Evolutionary conservation across 495 filamentous ascomycete genomes (phyloP), one percentile per base, ranked within the genome.

Genomic region (Xylaria telfairii): DNA sequence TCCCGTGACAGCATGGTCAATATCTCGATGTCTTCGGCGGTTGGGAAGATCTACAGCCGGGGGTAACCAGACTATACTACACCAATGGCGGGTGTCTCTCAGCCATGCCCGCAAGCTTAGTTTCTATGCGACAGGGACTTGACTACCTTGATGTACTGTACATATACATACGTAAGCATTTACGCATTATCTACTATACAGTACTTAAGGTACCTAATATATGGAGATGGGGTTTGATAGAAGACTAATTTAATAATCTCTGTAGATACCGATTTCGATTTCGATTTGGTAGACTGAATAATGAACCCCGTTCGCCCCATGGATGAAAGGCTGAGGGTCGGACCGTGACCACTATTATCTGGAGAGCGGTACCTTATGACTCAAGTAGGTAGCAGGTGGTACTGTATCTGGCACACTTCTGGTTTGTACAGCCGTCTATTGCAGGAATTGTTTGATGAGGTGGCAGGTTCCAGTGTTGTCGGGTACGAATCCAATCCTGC

Each of bases 391-490:
- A 3, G 34, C 10, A 21, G n/a, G n/a, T n/a, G n/a, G 10, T 51
- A 51, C 21, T 4, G 21, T 51, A 51, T 51, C 10, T 51, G 19
- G 24, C 4, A 15, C 10, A n/a, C 51, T 30, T 28, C 24, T 54
- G n/a, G n/a, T n/a, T n/a, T n/a, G n/a, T n/a, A n/a, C n/a, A n/a
- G n/a, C n/a, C n/a, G n/a, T n/a, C n/a, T 49, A 21, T 28, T 32
- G 53, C 26, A 21, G 51, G 51, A 12, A 59, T 21, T 59, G 19
- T 59, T 37, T 59, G 56, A 59, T 59, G 59, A 62, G 19, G 59
- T 62, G 59, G 59, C 59, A 62, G 34, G n/a, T 42, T 42, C 9
- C n/a, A 42, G 59, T 42, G 37, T 62, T 62, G 59, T 42, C 37
- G 37, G 37, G 37, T 42, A 42, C 37, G 21, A 41, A 44, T 13